Percentiles rank a stretch among this genome's conserved stretches.
These are phyloP conservation scores for Turnera subulata DNA, from an alignment of 345 rosid genomes.

Conservation along the genomic window DNA sequence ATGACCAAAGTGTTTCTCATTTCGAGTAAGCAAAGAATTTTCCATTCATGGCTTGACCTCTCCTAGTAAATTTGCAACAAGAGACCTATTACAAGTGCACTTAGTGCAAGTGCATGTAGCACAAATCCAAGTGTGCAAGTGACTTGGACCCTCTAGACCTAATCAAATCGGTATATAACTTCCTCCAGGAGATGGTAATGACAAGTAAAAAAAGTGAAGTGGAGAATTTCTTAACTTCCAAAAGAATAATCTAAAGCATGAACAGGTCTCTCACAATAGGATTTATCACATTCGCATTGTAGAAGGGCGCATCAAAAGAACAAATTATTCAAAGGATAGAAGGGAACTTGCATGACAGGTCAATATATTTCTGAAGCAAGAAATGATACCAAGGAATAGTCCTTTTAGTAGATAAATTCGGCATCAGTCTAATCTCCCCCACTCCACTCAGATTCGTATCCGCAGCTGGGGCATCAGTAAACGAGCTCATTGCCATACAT, in stretches of 20 bases:
- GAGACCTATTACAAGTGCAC: too few relatives aligned
- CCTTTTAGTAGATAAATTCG: constrained; percentile 68
- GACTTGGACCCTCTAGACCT: too few relatives aligned
- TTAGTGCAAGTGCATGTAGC: too few relatives aligned
- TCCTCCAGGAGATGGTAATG: background rate
- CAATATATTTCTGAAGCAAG: background rate
- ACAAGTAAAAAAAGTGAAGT: background rate
- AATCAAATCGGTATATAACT: background rate
- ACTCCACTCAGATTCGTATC: constrained; percentile 64
- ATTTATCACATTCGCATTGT: background rate
- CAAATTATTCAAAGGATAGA: background rate
- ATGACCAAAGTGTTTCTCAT: background rate
- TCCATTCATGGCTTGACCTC: too few relatives aligned
- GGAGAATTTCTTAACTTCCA: background rate
- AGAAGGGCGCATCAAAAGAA: too few relatives aligned
- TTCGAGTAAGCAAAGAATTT: background rate
- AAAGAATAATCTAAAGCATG: background rate
- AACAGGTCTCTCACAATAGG: background rate
- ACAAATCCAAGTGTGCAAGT: too few relatives aligned
- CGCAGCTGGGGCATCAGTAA: constrained; percentile 76
- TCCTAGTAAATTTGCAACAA: too few relatives aligned
- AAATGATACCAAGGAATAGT: constrained; percentile 69
- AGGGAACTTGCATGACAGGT: background rate
- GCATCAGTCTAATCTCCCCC: constrained; percentile 89
- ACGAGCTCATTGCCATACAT: constrained; percentile 78